Evolutionary conservation across 495 filamentous ascomycete species (phyloP), one percentile per base, ranked within the genome.

Genomic region (Talaromyces proteolyticus): DNA sequence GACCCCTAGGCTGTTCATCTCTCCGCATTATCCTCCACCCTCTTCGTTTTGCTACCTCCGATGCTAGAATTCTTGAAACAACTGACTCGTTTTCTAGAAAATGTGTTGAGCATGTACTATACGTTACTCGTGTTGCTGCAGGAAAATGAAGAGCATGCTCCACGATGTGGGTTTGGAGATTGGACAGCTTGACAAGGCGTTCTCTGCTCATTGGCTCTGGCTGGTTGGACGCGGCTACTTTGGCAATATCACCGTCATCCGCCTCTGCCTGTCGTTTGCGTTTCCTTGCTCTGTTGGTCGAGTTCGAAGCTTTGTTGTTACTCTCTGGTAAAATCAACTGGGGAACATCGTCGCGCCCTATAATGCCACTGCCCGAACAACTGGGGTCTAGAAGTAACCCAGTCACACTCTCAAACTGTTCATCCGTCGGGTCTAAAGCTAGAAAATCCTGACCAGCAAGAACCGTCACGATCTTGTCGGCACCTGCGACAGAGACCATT

Each of bases 321-420:
- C 22, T 24, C 5, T 50, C 56, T 0, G 80, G 81, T 2, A 77
- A 63, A 26, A 64, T 70, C 10, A 90, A 60, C 34, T 76, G 72
- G 0, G 86, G 81, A 44, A 80, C 73, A 47, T 91, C 88, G 36
- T 95, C 86, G 10, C 93, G 78, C 4, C 90, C 88, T 7, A 96
- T 82, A 20, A 98, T 98, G 0, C 93, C 93, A 60, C 88, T 95
- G 1, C 93, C 93, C 1, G 90, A 95, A 57, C 93, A 98, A 56
- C 87, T 92, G 0, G 93, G 93, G 63, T 98, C 94, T 0, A 98
- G 78, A 3, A 98, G 69, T 20, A 98, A 65, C 11, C 84, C 85
- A 0, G 79, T 77, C 4, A 96, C 88, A 10, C 78, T 68, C 8
- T 62, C 61, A 52, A 82, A 78, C 6, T 67, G 70, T 2, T 57